Evolutionary conservation across 2,329 filamentous ascomycete genomes (phyloP), one percentile per base, ranked within the genome.

Genomic region (Penicillium sp.): DNA sequence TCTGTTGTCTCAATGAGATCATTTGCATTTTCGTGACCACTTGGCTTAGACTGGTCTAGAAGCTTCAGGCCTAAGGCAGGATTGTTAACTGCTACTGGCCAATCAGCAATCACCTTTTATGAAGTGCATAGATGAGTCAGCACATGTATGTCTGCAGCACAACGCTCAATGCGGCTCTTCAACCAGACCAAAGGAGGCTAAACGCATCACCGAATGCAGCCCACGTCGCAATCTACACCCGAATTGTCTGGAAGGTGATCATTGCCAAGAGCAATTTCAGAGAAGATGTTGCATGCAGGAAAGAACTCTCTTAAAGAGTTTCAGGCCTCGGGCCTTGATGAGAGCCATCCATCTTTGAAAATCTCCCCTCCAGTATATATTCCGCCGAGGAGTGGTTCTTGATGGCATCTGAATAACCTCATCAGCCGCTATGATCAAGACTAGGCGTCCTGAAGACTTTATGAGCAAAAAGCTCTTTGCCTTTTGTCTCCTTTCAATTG

Each of bases 401-500:
- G 10, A 38, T 52, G 49, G 49, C 49, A 22, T 16, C 16, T 11
- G 19, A 22, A 19, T 30, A 46, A 26, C 13, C 13, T 28, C 3
- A 22, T 22, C 16, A 38, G 16, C 40, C 25, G 46, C 3, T 6
- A 57, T 57, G 55, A 42, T 52, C 16, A 28, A 25, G 14, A 49
- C 37, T 25, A 19, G 45, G 28, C 35, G 35, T 4, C 45, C 45
- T 14, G 55, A 49, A n/a, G 35, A 33, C 25, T 33, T 22, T 5
- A 51, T 60, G 49, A 57, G 59, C 54, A 57, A 57, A 33, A 60
- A 57, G 48, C 48, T 59, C 14, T 30, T 57, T 16, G 22, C 19
- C 11, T 61, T 61, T 51, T 61, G 59, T 42, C 25, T 61, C 11
- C 19, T 59, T 8, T 59, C 52, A 30, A 52, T 59, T 46, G 59